Conservation (phyloP, 208 protist species). For the Leishmania braziliensis region DNA sequence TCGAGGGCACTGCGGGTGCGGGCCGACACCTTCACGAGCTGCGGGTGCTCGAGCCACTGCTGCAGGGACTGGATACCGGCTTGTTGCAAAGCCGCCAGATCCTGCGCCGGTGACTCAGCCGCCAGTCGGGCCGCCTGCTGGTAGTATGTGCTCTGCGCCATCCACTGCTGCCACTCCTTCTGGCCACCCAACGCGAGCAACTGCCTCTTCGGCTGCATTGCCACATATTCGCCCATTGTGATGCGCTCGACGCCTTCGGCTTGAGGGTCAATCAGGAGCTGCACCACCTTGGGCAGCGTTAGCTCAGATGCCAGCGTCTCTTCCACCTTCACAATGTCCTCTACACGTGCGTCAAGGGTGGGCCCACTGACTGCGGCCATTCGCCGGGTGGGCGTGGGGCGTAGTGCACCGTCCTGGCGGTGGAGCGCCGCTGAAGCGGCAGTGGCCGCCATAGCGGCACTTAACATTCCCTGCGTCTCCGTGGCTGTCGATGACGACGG, state of each 20-base stretch:
- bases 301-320: conserved; percentile 50
- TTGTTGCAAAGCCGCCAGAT: conserved; percentile 64
- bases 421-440: conserved; percentile 1
- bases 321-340: conserved; percentile 71
- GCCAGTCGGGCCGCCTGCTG: conserved; percentile 69
- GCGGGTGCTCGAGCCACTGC: conserved; percentile 80
- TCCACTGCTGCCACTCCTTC: conserved; percentile 77
- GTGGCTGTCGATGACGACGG: background rate
- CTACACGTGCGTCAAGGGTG: conserved; percentile 69
- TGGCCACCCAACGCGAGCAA: conserved; percentile 60
- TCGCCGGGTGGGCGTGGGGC: conserved; percentile 29
- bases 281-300: conserved; percentile 64
- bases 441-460: background rate
- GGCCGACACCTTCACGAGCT: conserved; percentile 74
- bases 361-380: conserved; percentile 34
- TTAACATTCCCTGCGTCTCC: background rate
- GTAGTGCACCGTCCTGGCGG: conserved; percentile 25
- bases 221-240: conserved; percentile 66
- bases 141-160: conserved; percentile 73
- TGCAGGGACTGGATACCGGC: conserved; percentile 77
- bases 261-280: conserved; percentile 78
- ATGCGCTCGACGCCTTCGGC: conserved; percentile 71
- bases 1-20: conserved; percentile 76
- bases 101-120: conserved; percentile 58
- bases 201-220: conserved; percentile 81